Base-by-base conservation (phyloP, 2,329 filamentous ascomycete genomes). In the Xylariales sp. region DNA sequence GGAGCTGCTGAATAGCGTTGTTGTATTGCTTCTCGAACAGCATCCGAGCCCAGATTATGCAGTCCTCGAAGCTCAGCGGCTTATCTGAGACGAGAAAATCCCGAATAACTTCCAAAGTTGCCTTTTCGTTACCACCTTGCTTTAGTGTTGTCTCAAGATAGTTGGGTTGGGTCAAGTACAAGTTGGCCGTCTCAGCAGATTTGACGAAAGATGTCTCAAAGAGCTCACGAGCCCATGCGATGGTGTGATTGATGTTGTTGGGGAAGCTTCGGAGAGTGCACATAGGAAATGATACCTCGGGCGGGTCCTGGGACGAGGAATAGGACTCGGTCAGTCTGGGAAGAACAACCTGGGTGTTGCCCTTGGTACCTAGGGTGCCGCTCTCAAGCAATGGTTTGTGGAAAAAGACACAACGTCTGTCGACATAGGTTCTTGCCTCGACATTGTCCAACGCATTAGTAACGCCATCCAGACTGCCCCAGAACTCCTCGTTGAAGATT, bases 271-370 rank as follows among this genome's bases (percentile, higher is more conserved):
- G 82, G 47, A 98, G 76, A 4, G 93, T 97, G 65, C 93, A 98
- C 90, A 97, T 97, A 1, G 93, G 93, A 76, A 98, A 97, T 1
- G 93, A 95, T 70, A 96, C 89, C 74, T 98, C 94, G 0, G 93
- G 93, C 1, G 93, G 93, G 62, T 98, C 94, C 62, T 96, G 91
- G 15, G 93, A 97, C 56, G 84, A 88, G 1, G 93, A 96, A 70
- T 98, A 98, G 1, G 93, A 97, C 65, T 98, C 94, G 1, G 93
- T 97, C 49, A 96, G 70, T 53, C 81, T 78, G 9, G 93, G 94
- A 43, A 98, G 76, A 36, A 98, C 82, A 45, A 98, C 93, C 60
- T 98, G 93, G 5, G 89, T 95, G 69, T 98, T 98, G 57, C 93
- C 93, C 74, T 98, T 98, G 44, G 94, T 97, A 38, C 93, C 93